These are phyloP conservation scores for Cordyceps javanica DNA, from an alignment of 2,329 filamentous ascomycete genomes.

Conservation along the genomic window DNA sequence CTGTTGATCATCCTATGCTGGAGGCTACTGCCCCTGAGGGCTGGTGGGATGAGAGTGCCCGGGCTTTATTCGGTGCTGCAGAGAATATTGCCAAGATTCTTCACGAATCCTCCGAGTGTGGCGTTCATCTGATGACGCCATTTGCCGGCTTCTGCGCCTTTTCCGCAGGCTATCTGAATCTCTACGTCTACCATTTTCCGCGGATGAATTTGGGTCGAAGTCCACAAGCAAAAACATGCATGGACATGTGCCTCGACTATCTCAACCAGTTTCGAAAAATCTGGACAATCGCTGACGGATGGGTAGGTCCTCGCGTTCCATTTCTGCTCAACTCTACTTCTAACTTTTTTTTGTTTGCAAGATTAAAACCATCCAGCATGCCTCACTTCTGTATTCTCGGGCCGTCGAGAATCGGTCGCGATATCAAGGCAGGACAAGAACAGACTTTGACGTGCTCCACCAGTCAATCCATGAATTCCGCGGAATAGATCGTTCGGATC, in stretches of 20 bases:
- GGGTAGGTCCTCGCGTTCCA: slow-evolving; percentile 16
- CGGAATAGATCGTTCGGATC: slow-evolving; percentile 25
- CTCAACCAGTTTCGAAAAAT: slow-evolving; percentile 22
- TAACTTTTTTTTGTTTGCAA: not conserved
- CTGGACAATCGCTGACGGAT: slow-evolving; percentile 25
- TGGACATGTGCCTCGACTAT: slow-evolving; percentile 22
- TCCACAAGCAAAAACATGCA: slow-evolving; percentile 16
- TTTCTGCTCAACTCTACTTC: no score
- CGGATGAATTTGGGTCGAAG: slow-evolving; percentile 34
- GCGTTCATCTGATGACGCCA: slow-evolving; percentile 31
- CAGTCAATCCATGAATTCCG: slow-evolving; percentile 27
- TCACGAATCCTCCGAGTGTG: slow-evolving; percentile 31
- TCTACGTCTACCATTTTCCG: slow-evolving; percentile 34
- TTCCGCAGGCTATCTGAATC: slow-evolving; percentile 36
- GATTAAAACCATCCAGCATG: slow-evolving; percentile 23
- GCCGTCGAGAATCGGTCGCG: slow-evolving; percentile 18
- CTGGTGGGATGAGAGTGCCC: slow-evolving; percentile 35
- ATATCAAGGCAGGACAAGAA: slow-evolving; percentile 22
- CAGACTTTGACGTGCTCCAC: slow-evolving; percentile 25
- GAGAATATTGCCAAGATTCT: slow-evolving; percentile 30
- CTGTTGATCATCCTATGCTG: slow-evolving; percentile 33
- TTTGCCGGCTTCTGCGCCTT: slow-evolving; percentile 42
- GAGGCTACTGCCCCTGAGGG: slow-evolving; percentile 30
- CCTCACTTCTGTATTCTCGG: slow-evolving; percentile 22
- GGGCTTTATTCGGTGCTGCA: slow-evolving; percentile 30